Evolutionary conservation across 192 early-diverging fungal genomes (phyloP).

Genomic region (Mortierella antarctica): DNA sequence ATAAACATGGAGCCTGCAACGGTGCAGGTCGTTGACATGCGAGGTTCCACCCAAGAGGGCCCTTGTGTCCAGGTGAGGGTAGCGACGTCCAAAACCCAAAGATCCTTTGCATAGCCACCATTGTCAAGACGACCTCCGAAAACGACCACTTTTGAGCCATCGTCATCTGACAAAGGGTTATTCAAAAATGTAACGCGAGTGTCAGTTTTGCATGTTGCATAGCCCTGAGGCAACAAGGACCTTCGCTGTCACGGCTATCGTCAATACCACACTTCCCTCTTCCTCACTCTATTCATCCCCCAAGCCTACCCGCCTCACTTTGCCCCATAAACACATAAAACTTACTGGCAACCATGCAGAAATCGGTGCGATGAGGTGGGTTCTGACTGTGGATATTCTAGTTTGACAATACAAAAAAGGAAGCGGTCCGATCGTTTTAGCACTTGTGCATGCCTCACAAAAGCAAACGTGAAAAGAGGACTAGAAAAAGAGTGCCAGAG

Average conservation of each 20-base stretch:
- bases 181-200: background rate
- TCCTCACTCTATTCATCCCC: too few species aligned
- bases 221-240: too few species aligned
- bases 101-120: background rate
- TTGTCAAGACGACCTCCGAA: conserved; percentile 14
- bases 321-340: background rate
- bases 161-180: background rate
- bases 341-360: conserved; percentile 21
- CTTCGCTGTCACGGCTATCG: too few species aligned
- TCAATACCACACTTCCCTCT: too few species aligned
- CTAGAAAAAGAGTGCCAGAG: background rate
- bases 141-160: conserved; percentile 15
- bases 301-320: too few species aligned
- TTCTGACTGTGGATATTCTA: conserved; percentile 1
- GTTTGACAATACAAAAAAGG: background rate
- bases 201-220: background rate
- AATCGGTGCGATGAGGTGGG: conserved; percentile 7
- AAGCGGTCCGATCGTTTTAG: background rate
- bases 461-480: background rate
- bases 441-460: background rate
- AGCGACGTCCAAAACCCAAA: conserved; percentile 11
- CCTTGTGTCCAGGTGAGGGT: conserved; percentile 7
- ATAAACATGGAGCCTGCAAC: conserved; percentile 7
- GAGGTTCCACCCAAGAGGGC: background rate
- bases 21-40: conserved; percentile 1